Conservation (phyloP, 371 early-diverging fungal species). For the Coemansia sp. region DNA sequence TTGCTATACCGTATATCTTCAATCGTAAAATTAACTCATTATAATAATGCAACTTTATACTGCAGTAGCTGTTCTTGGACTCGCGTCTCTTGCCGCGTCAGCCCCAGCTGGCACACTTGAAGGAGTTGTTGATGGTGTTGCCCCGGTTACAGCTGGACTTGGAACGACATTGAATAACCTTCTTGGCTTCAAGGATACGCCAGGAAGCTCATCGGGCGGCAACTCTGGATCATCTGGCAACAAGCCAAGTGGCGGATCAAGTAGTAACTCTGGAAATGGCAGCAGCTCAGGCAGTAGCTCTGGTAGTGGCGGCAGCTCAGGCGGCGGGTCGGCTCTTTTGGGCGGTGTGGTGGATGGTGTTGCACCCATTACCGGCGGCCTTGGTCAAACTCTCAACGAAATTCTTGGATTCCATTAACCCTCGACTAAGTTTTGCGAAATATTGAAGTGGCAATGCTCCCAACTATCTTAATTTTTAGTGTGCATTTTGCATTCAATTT, state of each 20-base stretch:
- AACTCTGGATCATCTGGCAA: not conserved
- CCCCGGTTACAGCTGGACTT: not conserved
- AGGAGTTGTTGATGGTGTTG: not conserved
- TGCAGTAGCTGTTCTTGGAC: not conserved
- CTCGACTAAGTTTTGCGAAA: not conserved
- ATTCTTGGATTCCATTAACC: constrained; percentile 15
- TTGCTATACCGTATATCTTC: not conserved
- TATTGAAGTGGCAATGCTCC: not conserved
- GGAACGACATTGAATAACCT: not conserved
- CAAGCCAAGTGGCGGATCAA: not conserved
- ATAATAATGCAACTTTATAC: not conserved
- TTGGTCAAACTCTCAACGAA: constrained; percentile 23
- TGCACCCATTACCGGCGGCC: constrained; percentile 27
- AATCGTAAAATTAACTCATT: not conserved
- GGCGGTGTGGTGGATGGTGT: constrained; percentile 19
- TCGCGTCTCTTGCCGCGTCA: constrained; percentile 3
- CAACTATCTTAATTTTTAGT: not conserved
- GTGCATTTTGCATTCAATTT: not conserved
- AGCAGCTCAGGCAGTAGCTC: not conserved
- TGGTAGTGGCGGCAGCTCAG: not conserved
- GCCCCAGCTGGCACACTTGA: constrained; percentile 8
- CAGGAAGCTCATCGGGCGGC: not conserved
- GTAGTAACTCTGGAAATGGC: not conserved
- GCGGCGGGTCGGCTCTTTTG: not conserved
- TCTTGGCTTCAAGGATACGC: not conserved